Conservation (phyloP, 2,329 filamentous ascomycete species). For the Aspergillus sp. region DNA sequence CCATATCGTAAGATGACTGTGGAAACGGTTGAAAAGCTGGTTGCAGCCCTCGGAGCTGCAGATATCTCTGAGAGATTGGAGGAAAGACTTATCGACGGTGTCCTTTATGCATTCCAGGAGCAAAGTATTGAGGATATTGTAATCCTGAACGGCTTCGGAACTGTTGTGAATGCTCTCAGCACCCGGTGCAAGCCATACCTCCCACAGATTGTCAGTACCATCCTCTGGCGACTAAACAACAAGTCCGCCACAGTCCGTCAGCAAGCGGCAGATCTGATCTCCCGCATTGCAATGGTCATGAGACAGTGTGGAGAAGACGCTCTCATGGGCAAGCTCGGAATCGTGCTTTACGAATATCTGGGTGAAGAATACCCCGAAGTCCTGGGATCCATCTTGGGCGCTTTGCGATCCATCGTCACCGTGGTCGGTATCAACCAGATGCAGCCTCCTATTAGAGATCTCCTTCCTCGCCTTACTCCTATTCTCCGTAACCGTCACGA, state of each 20-base stretch:
- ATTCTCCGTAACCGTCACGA: constrained; percentile 97
- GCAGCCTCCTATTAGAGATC: constrained; percentile 95
- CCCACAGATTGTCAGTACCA: constrained; percentile 93
- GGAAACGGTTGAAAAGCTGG: constrained; percentile 94
- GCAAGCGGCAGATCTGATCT: constrained; percentile 93
- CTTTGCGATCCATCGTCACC: constrained; percentile 91
- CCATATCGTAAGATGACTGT: constrained; percentile 99
- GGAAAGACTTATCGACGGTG: constrained; percentile 90
- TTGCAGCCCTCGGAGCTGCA: constrained; percentile 86
- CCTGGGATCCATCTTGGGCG: constrained; percentile 90
- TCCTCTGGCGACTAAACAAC: constrained; percentile 95
- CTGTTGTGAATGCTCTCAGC: constrained; percentile 91
- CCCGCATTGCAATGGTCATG: constrained; percentile 97
- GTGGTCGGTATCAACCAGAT: constrained; percentile 97
- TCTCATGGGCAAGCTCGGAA: constrained; percentile 88
- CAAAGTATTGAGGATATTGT: constrained; percentile 95
- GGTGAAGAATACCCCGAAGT: constrained; percentile 99
- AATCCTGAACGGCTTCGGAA: constrained; percentile 96
- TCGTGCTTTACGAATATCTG: constrained; percentile 95
- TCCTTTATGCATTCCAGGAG: constrained; percentile 94
- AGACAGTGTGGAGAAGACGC: constrained; percentile 96
- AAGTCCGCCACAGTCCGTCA: constrained; percentile 95
- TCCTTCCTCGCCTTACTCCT: constrained; percentile 91
- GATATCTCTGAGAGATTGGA: constrained; percentile 91
- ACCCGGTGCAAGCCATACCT: constrained; percentile 94